phyloP scores from a whole-genome alignment of 805 yeast species.

The Brettanomyces nanus region DNA sequence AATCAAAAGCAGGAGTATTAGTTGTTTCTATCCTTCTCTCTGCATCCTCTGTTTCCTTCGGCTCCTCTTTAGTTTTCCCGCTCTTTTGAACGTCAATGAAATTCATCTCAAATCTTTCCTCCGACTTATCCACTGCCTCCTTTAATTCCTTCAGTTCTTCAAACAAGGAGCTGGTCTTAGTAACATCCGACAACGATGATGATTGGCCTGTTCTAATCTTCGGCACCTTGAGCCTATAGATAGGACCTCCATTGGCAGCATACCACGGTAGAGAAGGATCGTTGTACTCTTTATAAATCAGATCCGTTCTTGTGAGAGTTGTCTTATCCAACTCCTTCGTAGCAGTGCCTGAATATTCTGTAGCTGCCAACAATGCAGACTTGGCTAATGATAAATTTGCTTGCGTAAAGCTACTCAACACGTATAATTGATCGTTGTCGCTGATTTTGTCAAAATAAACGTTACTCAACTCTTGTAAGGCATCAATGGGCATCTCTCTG shows the following conservation, averaged over 20 bases:
- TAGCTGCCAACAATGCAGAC: slow-evolving; percentile 20
- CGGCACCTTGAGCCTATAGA: slow-evolving; percentile 15
- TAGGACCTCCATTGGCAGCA: slow-evolving; percentile 11
- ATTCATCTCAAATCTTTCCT: slow-evolving; percentile 22
- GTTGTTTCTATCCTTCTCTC: background rate
- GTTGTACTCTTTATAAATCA: slow-evolving; percentile 9
- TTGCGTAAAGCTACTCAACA: slow-evolving; percentile 22
- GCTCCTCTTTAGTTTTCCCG: background rate
- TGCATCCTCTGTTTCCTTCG: background rate
- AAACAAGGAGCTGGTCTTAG: slow-evolving; percentile 12
- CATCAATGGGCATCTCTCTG: slow-evolving; percentile 17
- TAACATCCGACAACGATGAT: slow-evolving; percentile 5
- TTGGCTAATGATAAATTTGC: slow-evolving; percentile 20
- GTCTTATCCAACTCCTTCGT: slow-evolving; percentile 7
- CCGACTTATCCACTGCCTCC: slow-evolving; percentile 15
- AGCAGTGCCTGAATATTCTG: slow-evolving; percentile 19
- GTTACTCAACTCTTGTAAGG: slow-evolving; percentile 21
- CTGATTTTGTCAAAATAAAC: slow-evolving; percentile 26
- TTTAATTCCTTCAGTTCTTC: slow-evolving; percentile 14
- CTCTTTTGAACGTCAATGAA: slow-evolving; percentile 9
- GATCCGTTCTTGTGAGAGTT: slow-evolving; percentile 2
- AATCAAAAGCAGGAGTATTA: slow-evolving; percentile 1
- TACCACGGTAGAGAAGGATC: slow-evolving; percentile 27
- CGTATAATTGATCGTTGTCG: slow-evolving; percentile 17
- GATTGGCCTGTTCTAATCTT: slow-evolving; percentile 9